Evolutionary conservation across 225 moss, liverwort and hornwort species (phyloP), one percentile per base, ranked within the genome.

Genomic region (Takakia lepidozioides): DNA sequence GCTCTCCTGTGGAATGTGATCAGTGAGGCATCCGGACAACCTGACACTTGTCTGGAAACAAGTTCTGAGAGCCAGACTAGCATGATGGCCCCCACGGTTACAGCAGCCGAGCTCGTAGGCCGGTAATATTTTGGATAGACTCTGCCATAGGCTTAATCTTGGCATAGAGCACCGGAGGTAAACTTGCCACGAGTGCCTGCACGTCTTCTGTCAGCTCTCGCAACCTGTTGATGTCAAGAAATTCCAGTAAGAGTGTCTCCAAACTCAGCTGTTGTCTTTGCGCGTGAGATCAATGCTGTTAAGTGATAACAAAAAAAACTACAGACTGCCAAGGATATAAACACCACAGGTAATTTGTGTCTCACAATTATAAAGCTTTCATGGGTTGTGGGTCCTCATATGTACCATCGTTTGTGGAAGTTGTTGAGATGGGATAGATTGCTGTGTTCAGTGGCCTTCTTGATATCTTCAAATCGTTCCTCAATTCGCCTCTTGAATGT

Each of bases 401-500:
- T 28, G 10, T 22, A 36, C 51, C 51, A 51, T 51, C 34, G 32
- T 20, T 35, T 51, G 51, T 35, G 24, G 32, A 51, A 51, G 13
- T 51, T 7, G 14, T 35, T 23, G 21, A 51, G 29, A 5, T 51
- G 51, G 19, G 51, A 35, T 24, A 6, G 20, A 10, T 14, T 34
- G 34, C 29, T 51, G 32, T 14, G 11, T 51, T 51, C 51, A 32
- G 51, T 51, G 3, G n/a, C 6, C 16, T 36, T 36, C 29, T 51
- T 51, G 3, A 51, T 34, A 19, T 51, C 51, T 4, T 51, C 34
- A 24, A 51, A 51, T 28, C 19, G 26, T 15, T 51, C 51, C 32
- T 35, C 20, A 32, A 51, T 51, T 20, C 34, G 35, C 5, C 21
- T 51, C 27, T 34, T 51, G 32, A 51, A 51, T 19, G 18, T 18